Percentiles rank a stretch among this genome's conserved stretches.
Conservation (phyloP, 306 rosid species). For the Dalbergia cultrata region DNA sequence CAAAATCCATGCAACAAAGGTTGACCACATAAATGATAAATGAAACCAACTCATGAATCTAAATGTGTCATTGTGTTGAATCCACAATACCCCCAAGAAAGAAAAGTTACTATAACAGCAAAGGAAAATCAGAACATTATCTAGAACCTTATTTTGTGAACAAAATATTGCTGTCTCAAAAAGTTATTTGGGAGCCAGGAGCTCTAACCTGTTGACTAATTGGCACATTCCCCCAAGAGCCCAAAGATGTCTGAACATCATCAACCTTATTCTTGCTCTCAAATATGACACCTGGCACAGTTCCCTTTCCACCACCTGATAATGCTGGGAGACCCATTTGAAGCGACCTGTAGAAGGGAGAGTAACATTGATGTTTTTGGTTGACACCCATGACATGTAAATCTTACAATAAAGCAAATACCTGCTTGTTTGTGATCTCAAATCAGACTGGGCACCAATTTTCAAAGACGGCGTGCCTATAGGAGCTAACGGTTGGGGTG, state of each 20-base stretch:
- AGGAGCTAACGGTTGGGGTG: constrained; percentile 84
- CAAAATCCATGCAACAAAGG: too few species aligned
- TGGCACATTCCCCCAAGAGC: constrained; percentile 75
- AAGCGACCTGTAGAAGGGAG: constrained; percentile 60
- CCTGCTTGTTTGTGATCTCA: constrained; percentile 77
- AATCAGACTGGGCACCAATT: constrained; percentile 70
- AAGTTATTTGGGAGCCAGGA: too few species aligned
- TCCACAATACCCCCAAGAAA: too few species aligned
- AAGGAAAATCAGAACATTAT: too few species aligned
- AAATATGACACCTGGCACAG: constrained; percentile 59
- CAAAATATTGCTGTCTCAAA: too few species aligned
- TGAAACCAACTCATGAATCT: too few species aligned
- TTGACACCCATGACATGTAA: too few species aligned
- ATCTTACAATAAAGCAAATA: constrained; percentile 40
- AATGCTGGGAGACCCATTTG: constrained; percentile 63
- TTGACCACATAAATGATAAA: too few species aligned
- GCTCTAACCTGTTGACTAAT: constrained; percentile 83
- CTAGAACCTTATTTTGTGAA: not conserved
- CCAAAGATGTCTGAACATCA: constrained; percentile 71
- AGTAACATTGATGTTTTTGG: constrained; percentile 20
- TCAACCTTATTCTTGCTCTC: constrained; percentile 79
- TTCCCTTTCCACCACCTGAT: constrained; percentile 60
- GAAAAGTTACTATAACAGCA: too few species aligned
- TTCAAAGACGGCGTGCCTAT: constrained; percentile 92
- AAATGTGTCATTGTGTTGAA: too few species aligned